Percentiles rank a stretch among this genome's conserved stretches.
Conservation (phyloP, 2,329 filamentous ascomycete genomes). For the Beauveria sp. region DNA sequence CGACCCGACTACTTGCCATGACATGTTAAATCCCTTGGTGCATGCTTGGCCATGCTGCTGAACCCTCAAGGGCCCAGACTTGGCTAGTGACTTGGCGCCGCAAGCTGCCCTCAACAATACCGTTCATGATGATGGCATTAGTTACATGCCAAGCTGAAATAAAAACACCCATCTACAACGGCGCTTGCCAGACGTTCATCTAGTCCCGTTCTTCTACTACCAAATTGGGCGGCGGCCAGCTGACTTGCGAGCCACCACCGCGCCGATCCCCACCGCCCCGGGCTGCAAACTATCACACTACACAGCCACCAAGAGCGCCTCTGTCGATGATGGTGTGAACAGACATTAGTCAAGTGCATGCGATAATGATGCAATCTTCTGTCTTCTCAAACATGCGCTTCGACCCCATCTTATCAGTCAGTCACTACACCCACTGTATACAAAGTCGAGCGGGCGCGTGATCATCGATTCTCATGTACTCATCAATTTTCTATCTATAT, state of each 20-base stretch:
- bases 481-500: background rate
- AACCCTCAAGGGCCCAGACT: background rate
- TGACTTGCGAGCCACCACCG: slow-evolving; percentile 1
- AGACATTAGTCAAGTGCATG: background rate
- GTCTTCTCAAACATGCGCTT: too few relatives aligned
- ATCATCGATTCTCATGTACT: background rate
- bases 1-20: too few relatives aligned
- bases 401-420: background rate
- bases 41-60: too few relatives aligned
- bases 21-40: too few relatives aligned
- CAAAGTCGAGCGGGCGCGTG: background rate
- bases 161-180: background rate
- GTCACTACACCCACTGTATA: background rate
- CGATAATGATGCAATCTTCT: background rate
- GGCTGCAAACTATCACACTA: background rate
- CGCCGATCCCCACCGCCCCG: background rate
- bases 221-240: slow-evolving; percentile 2
- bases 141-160: background rate
- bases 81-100: background rate
- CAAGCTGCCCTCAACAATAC: background rate
- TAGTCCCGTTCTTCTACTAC: background rate
- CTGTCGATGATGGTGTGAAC: background rate
- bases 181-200: background rate
- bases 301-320: background rate
- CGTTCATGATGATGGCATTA: background rate